Evolutionary conservation across 371 early-diverging fungal species (phyloP), one percentile per base, ranked within the genome.

Genomic region (Mucor racemosus): DNA sequence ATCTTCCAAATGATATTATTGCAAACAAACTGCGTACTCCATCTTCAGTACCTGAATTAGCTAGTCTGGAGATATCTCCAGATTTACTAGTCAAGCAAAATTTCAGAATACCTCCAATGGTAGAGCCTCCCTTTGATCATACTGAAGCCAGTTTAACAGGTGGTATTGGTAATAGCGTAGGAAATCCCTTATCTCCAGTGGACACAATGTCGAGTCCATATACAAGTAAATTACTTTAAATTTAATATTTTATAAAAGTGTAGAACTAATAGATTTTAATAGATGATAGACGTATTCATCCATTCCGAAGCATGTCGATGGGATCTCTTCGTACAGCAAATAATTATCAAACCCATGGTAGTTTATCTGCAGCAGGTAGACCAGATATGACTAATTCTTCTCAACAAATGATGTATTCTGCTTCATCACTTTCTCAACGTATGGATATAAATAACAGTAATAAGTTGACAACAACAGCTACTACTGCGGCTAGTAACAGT

Each of bases 1-100:
- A 94, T 73, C 83, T 88, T 46, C 88, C 90, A 59, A 89, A 91
- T 36, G 93, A 94, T 71, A 86, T 92, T 26, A 64, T 86, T 21
- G 67, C 76, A n/a, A 80, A 83, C 33, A 81, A 74, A 53, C 71
- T 89, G 42, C 81, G 87, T 17, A 88, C 86, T 8, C 88, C 89
- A 10, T 84, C 87, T 7, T 84, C 85, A 21, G 80, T 85, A 5
- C 81, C 87, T 34, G 87, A 86, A 58, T 64, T 87, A 4, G 86
- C 84, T 11, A 67, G 79, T 46, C 77, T 87, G 17, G 87, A 87
- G 67, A 87, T 87, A 53, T 84, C 84, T 21, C 84, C 86, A 36
- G 87, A 87, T 40, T 75, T 87, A 58, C 59, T 87, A 7, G 75
- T 84, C 62, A 86, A 87, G 58, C 87, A 87, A 59, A 87, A 87